Percentiles rank a stretch among this genome's conserved stretches.
Conservation (phyloP, 202 grass and related monocot species). For the Panicum hallii region DNA sequence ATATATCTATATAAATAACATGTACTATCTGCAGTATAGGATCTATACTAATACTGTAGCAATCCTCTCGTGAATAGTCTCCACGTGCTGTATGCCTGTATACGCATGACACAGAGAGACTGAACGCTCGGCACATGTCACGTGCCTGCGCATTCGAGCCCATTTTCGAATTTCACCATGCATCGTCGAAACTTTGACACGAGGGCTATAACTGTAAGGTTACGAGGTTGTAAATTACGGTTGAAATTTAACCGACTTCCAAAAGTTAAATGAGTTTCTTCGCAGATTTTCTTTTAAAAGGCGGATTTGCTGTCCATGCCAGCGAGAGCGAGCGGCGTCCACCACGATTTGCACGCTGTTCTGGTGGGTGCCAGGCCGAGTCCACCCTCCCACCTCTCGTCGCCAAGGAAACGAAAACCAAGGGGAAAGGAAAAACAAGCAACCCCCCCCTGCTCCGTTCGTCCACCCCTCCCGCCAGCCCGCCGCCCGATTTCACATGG, state of each 20-base stretch:
- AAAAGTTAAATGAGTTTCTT: background rate
- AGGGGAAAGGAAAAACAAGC: background rate
- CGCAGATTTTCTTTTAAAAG: background rate
- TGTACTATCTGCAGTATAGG: background rate
- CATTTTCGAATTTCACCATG: background rate
- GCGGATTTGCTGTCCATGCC: background rate
- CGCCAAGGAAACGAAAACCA: slow-evolving; percentile 5
- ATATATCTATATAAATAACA: background rate
- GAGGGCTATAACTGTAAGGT: background rate
- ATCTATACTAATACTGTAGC: background rate
- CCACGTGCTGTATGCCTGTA: background rate
- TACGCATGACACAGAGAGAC: no score
- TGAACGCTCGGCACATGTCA: background rate
- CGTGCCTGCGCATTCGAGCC: background rate
- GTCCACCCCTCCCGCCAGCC: background rate
- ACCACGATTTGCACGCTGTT: background rate
- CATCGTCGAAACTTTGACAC: background rate
- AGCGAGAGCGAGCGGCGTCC: background rate
- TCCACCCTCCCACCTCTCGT: slow-evolving; percentile 13
- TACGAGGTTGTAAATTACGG: background rate
- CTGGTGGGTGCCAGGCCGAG: background rate
- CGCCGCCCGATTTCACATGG: slow-evolving; percentile 38
- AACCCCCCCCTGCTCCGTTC: background rate
- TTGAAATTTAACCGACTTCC: background rate
- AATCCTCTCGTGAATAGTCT: no score